phyloP scores from a whole-genome alignment of 345 rosid species.

The Pelargonium nanum region DNA sequence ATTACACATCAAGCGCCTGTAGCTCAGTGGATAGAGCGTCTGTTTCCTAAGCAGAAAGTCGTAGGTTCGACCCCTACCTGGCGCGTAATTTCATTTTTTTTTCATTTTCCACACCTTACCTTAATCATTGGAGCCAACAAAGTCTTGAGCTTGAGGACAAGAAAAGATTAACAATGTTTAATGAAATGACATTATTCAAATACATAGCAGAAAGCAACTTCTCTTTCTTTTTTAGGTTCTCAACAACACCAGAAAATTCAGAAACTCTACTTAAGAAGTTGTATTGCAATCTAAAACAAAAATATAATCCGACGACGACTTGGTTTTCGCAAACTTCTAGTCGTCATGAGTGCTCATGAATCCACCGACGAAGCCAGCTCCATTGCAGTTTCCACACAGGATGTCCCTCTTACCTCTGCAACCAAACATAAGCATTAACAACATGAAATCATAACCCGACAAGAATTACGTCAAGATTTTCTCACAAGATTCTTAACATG shows the following conservation, averaged over 20 bases:
- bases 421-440: neutral
- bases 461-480: too few species aligned
- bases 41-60: constrained; percentile 99
- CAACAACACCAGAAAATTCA: too few species aligned
- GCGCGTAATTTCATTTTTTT: constrained; percentile 49
- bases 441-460: neutral
- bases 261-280: neutral
- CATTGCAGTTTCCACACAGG: constrained; percentile 77
- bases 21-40: constrained; percentile 99
- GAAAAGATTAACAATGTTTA: too few species aligned
- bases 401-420: constrained; percentile 82
- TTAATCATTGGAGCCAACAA: too few species aligned
- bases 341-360: constrained; percentile 75
- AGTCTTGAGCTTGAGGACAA: too few species aligned
- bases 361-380: constrained; percentile 95
- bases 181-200: too few species aligned
- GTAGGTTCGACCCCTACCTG: constrained; percentile 94
- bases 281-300: neutral
- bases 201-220: neutral
- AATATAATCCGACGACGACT: neutral
- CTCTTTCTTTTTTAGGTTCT: neutral
- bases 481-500: too few species aligned
- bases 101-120: too few species aligned
- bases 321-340: constrained; percentile 7
- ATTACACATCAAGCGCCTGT: too few species aligned